Percentiles rank a stretch among this genome's conserved stretches.
Conservation (phyloP, 2,329 filamentous ascomycete genomes). For the Clarireedia monteithiana region DNA sequence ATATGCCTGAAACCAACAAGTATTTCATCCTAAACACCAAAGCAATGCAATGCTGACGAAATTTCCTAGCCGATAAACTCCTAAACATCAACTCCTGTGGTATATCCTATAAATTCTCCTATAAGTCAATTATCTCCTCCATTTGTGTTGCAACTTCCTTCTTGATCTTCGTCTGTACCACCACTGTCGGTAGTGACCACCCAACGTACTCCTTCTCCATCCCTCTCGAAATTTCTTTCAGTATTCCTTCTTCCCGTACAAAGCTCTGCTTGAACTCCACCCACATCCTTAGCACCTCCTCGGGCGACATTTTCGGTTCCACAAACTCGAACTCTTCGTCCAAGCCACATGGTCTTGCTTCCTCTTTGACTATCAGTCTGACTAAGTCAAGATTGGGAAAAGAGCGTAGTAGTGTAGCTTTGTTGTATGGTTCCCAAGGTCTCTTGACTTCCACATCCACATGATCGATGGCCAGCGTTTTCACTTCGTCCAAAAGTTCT, state of each 20-base stretch:
- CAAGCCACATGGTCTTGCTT: background rate
- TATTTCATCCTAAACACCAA: too few relatives aligned
- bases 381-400: slow-evolving; percentile 30
- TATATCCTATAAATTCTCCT: background rate
- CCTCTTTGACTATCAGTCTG: slow-evolving; percentile 17
- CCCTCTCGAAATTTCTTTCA: slow-evolving; percentile 21
- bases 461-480: slow-evolving; percentile 39
- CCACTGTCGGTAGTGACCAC: slow-evolving; percentile 21
- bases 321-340: slow-evolving; percentile 17
- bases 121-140: background rate
- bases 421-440: slow-evolving; percentile 45
- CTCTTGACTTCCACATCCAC: slow-evolving; percentile 36
- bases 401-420: slow-evolving; percentile 37
- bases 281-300: slow-evolving; percentile 21
- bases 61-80: too few relatives aligned
- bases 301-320: slow-evolving; percentile 15
- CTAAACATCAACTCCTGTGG: background rate
- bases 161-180: slow-evolving; percentile 15
- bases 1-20: too few relatives aligned
- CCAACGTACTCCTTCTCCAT: slow-evolving; percentile 16
- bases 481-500: slow-evolving; percentile 30
- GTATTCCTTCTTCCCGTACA: slow-evolving; percentile 18
- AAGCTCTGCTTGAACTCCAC: slow-evolving; percentile 24
- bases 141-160: background rate
- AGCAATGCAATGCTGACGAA: too few relatives aligned